Percentiles rank a stretch among this genome's conserved stretches.
Evolutionary conservation across 2,329 filamentous ascomycete genomes (phyloP).

Genomic region (Endothia cerciana): DNA sequence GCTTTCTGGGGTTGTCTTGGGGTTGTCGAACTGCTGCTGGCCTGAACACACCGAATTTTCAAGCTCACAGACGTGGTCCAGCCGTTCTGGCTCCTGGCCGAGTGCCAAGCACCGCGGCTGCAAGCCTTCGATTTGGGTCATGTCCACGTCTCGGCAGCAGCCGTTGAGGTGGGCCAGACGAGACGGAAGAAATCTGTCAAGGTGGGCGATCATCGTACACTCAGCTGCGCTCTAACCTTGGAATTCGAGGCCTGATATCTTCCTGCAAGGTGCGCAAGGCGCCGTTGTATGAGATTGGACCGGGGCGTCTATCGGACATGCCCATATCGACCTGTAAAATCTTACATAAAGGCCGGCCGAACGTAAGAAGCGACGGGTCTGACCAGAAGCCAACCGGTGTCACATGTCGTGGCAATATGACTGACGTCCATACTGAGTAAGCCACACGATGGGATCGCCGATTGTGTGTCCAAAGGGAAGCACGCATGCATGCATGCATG

Average conservation of each 20-base stretch:
- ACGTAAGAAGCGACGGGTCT: too few relatives aligned
- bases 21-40: not conserved
- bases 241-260: not conserved
- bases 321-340: too few relatives aligned
- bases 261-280: not conserved
- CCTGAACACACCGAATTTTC: not conserved
- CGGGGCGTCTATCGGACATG: too few relatives aligned
- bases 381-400: too few relatives aligned
- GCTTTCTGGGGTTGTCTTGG: not conserved
- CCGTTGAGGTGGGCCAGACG: not conserved
- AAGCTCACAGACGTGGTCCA: not conserved
- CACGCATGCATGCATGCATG: too few relatives aligned
- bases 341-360: too few relatives aligned
- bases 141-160: conserved; percentile 2
- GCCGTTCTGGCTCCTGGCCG: not conserved
- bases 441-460: too few relatives aligned
- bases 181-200: not conserved
- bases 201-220: not conserved
- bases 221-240: not conserved
- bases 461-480: too few relatives aligned
- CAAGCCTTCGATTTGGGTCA: conserved; percentile 5
- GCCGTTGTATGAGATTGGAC: too few relatives aligned
- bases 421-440: too few relatives aligned
- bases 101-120: not conserved
- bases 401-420: too few relatives aligned